Percentiles rank a stretch among this genome's conserved stretches.
phyloP scores from a whole-genome alignment of 225 moss, liverwort and hornwort genomes.

The Neckera pumila region DNA sequence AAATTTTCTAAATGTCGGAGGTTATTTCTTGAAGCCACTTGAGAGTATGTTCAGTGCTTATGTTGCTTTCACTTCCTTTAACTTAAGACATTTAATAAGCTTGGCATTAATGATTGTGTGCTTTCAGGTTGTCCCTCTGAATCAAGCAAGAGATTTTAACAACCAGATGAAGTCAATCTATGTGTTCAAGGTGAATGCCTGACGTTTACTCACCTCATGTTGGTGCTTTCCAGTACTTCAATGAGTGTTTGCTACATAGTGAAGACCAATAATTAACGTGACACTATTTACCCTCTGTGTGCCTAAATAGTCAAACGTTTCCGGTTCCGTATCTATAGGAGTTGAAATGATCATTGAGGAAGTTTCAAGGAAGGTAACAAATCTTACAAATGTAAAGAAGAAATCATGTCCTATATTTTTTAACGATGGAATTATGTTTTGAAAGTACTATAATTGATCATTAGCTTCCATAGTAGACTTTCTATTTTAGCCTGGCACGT shows the following conservation, averaged over 20 bases:
- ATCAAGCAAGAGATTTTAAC: conserved; percentile 78
- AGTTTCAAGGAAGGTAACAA: neutral
- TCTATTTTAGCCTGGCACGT: neutral
- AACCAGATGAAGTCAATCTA: conserved; percentile 69
- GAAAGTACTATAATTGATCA: neutral
- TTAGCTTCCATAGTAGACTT: neutral
- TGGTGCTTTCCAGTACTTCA: neutral
- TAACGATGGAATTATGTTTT: neutral
- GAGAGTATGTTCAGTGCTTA: neutral
- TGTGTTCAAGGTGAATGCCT: conserved; percentile 69
- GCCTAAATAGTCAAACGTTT: neutral
- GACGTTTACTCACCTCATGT: neutral
- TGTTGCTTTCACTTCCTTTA: neutral
- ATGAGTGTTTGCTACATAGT: neutral
- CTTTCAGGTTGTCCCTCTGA: conserved; percentile 74
- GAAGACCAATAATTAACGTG: neutral
- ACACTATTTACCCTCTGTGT: neutral
- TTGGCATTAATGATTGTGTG: neutral
- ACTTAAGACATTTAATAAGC: neutral
- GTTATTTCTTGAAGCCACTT: neutral
- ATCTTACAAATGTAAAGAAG: neutral
- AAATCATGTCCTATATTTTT: neutral
- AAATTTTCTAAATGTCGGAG: neutral
- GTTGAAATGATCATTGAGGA: neutral
- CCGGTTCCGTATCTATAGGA: neutral